Evolutionary conservation across 2,329 filamentous ascomycete species (phyloP), one percentile per base, ranked within the genome.

Genomic region (Cryphonectria radicalis): DNA sequence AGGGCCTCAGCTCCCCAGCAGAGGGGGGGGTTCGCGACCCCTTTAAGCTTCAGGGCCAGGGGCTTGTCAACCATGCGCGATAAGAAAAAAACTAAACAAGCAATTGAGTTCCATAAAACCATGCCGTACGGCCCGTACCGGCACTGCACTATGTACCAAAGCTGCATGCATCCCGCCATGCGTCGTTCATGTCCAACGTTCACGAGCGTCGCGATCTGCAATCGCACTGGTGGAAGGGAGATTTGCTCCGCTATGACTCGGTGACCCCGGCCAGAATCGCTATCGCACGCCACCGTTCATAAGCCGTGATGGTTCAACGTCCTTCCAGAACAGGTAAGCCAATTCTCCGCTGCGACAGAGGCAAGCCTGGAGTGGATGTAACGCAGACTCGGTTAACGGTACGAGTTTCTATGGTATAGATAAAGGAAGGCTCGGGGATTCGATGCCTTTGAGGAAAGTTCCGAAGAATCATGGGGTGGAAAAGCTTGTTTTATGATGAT

Each of bases 101-200:
- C 40, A 40, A 64, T 17, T 10, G 22, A n/a, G 37, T 43, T 46
- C 22, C 25, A 43, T 25, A 43, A 46, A 17, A 25, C 13, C 62
- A 64, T 46, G 62, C 62, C 62, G 62, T 46, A 43, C 62, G 62
- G 62, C 62, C 62, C 62, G 62, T 64, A 64, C 40, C 40, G 62
- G 40, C 40, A 46, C 40, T 32, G 55, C 25, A 59, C 14, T 32
- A 28, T 28, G 25, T 25, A 57, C 53, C 25, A 57, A 57, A 59
- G 6, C 14, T 32, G 14, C 55, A 32, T 59, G 55, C 55, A 59
- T 59, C 55, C 55, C 25, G 55, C 55, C 14, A 59, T 35, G 55
- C 14, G 55, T 59, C 14, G 25, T 59, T 19, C 13, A 59, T 5
- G 6, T 8, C 28, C 13, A 59, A 28, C 28, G 32, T 14, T 32